Evolutionary conservation across 305 asterid genomes (phyloP), one percentile per base, ranked within the genome.

Genomic region (Fraxinus sp.): DNA sequence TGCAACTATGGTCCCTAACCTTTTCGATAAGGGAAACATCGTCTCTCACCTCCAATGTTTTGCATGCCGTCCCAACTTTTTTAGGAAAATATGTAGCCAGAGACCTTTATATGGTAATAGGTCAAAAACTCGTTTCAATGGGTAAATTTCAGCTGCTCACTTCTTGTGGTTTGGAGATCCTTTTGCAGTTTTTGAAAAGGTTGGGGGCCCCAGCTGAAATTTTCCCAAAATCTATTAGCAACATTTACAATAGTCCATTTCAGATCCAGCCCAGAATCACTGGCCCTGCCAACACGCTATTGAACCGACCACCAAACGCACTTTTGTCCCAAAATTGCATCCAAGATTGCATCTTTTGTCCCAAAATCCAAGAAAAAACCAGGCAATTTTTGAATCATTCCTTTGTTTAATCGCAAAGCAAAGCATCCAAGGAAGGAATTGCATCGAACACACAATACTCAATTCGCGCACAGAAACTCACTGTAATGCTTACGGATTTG

Each of bases 401-500:
- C 77, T 14, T 83, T 62, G 85, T 77, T 85, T 83, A 84, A 76
- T 83, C 79, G 33, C 84, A 35, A 80, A 81, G 79, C 39, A 68
- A 77, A 70, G 71, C 7, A 64, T 43, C 77, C 26, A n/a, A 66
- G 79, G 80, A 75, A 80, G 77, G 77, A 71, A 37, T 46, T 20
- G 28, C 78, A 43, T 62, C 33, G 1, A 14, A 16, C 7, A 22
- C 70, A n/a, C 1, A 37, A 59, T 20, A 57, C 68, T 57, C 68
- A 18, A 20, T 20, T 18, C 30, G 22, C 70, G 28, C 70, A 59
- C 70, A 59, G 30, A 20, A 5, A 59, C 14, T 32, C 33, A 22
- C 35, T 8, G 72, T 64, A 77, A 24, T 68, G 66, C 77, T 82
- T 81, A 32, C 41, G 84, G 33, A 80, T n/a, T 52, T 75, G 78